Evolutionary conservation across 331 rosid genomes (phyloP).

Genomic region (Phaseolus coccineus): DNA sequence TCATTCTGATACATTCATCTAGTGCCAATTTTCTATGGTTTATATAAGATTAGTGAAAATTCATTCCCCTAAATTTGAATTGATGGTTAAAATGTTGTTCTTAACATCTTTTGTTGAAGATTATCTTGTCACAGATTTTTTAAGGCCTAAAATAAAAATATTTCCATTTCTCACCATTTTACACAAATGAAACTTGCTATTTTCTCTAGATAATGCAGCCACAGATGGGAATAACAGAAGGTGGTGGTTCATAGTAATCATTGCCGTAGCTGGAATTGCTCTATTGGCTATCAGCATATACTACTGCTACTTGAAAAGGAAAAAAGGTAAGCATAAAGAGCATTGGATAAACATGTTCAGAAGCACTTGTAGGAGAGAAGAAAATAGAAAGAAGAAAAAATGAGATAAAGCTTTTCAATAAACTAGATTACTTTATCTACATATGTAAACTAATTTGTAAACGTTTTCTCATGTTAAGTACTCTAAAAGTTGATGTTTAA

Average conservation of each 20-base stretch:
- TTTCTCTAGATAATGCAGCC: slow-evolving; percentile 39
- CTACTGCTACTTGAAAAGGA: slow-evolving; percentile 36
- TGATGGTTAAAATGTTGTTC: background rate
- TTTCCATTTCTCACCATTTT: slow-evolving; percentile 20
- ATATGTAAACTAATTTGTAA: no score
- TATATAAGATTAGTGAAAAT: background rate
- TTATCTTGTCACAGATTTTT: background rate
- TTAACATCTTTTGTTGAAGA: background rate
- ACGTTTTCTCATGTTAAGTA: no score
- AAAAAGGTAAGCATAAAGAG: slow-evolving; percentile 28
- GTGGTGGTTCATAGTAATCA: slow-evolving; percentile 19
- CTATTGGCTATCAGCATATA: slow-evolving; percentile 30
- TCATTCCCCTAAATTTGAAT: background rate
- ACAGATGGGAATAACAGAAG: slow-evolving; percentile 19
- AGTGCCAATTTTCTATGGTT: background rate
- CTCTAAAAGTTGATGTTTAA: no score
- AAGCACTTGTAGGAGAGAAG: no score
- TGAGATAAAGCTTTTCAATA: background rate
- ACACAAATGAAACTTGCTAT: background rate
- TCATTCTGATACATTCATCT: background rate
- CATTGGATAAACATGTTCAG: background rate
- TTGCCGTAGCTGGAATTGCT: slow-evolving; percentile 1
- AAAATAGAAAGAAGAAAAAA: no score
- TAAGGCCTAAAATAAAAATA: background rate
- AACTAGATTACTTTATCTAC: no score